Evolutionary conservation across 1,284 basidiomycete species (phyloP), one percentile per base, ranked within the genome.

Genomic region (Calocybe gambosa): DNA sequence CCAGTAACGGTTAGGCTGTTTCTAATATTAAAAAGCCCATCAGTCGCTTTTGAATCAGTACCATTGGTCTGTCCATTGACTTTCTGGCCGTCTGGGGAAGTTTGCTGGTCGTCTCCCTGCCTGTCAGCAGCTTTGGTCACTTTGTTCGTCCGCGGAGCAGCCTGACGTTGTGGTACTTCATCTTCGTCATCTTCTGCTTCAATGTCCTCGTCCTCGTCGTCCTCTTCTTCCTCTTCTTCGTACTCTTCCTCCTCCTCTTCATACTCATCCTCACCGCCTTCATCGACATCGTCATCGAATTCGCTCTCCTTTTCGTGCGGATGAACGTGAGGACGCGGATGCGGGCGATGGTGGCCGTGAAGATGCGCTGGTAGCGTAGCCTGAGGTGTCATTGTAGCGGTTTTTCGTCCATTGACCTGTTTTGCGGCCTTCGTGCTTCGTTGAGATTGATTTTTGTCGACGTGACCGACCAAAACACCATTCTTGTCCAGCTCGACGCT

Each of bases 401-500:
- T 49, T 49, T 74, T 80, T 37, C 73, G 72, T 40, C 72, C 77
- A 56, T 55, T 54, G n/a, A 47, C 45, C 38, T 55, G 54, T 18
- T 56, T 57, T 50, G 53, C 29, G 56, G 57, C 52, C 60, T 50
- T 51, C 45, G 48, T 39, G 35, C 36, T 56, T 28, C 62, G 53
- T 34, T 57, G 57, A 43, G 43, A 35, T 49, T 21, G 50, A 21
- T 45, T 43, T 42, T 36, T 45, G 49, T 38, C 18, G 13, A 62
- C 62, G 62, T 59, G 68, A 58, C 57, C 81, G 50, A 93, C 79
- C 56, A 95, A 83, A 46, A 82, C 78, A 43, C 92, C 92, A 58
- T 88, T 86, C 65, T 90, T 86, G 73, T 97, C 93, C 52, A 97
- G 79, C 64, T 96, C 94, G 61, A 99, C 93, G 63, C 86, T 91